Evolutionary conservation across 2,329 filamentous ascomycete species (phyloP).

Genomic region (Trichoderma guizhouense): DNA sequence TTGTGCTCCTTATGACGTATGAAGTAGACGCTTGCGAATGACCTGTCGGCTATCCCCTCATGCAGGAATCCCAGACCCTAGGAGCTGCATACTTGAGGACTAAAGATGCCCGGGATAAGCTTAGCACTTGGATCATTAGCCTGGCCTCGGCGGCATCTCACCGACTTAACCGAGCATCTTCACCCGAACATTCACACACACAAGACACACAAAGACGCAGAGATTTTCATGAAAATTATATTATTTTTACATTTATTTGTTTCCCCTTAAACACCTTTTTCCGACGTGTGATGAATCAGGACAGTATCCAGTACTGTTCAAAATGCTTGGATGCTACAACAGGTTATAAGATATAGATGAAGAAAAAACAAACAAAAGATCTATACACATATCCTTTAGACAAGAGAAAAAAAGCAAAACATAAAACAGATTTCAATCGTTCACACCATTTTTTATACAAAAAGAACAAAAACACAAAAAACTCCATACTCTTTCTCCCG

Average conservation of each 20-base stretch:
- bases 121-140: background rate
- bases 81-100: background rate
- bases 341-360: background rate
- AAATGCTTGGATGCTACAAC: background rate
- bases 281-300: background rate
- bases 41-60: slow-evolving; percentile 2
- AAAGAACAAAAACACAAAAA: background rate
- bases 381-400: background rate
- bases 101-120: background rate
- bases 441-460: slow-evolving; percentile 8
- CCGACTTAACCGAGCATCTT: background rate
- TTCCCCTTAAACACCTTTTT: background rate
- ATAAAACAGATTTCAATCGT: background rate
- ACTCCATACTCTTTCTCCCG: background rate
- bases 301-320: background rate
- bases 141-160: background rate
- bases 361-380: background rate
- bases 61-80: background rate
- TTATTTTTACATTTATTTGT: slow-evolving; percentile 2
- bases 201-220: background rate
- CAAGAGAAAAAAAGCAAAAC: background rate
- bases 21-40: background rate
- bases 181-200: background rate
- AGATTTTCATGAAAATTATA: background rate
- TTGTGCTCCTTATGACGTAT: background rate